These are phyloP conservation scores for Coelastrella sp. DNA, from an alignment of 139 green algal genomes.

Conservation along the genomic window DNA sequence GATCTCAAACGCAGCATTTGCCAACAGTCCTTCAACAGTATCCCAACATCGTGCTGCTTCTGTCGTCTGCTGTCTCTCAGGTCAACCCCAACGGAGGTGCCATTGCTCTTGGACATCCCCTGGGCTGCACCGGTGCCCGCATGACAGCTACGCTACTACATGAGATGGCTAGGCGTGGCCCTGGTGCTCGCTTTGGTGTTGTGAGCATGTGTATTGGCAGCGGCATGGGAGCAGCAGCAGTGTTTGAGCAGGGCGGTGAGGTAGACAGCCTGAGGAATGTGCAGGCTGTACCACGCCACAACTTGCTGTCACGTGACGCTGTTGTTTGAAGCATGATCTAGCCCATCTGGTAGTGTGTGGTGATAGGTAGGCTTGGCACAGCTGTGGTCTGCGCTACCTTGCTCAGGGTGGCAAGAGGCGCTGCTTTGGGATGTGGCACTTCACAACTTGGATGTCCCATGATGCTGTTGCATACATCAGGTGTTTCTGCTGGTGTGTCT, in stretches of 20 bases:
- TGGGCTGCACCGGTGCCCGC: constrained; percentile 90
- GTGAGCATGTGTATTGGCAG: constrained; percentile 99
- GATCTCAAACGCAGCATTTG: too few relatives aligned
- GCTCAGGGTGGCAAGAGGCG: neutral
- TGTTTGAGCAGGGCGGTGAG: constrained; percentile 84
- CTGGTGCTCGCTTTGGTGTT: constrained; percentile 91
- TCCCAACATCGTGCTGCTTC: neutral
- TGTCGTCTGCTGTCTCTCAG: neutral
- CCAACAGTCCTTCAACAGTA: too few relatives aligned
- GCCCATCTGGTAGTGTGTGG: neutral
- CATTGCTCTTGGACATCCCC: constrained; percentile 97
- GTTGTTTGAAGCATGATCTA: neutral
- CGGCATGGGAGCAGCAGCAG: constrained; percentile 94
- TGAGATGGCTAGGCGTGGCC: constrained; percentile 93
- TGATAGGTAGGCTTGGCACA: neutral
- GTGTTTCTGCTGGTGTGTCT: neutral
- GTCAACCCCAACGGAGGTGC: constrained; percentile 98
- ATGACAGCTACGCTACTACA: constrained; percentile 96
- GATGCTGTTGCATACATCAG: neutral
- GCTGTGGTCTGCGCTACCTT: neutral
- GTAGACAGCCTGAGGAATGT: constrained; percentile 21
- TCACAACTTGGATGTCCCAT: neutral
- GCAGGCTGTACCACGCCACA: neutral
- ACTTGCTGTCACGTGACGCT: constrained; percentile 35
- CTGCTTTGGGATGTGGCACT: neutral